Base-by-base conservation (phyloP, 768 basidiomycete species). In the Lactarius hengduanensis region DNA sequence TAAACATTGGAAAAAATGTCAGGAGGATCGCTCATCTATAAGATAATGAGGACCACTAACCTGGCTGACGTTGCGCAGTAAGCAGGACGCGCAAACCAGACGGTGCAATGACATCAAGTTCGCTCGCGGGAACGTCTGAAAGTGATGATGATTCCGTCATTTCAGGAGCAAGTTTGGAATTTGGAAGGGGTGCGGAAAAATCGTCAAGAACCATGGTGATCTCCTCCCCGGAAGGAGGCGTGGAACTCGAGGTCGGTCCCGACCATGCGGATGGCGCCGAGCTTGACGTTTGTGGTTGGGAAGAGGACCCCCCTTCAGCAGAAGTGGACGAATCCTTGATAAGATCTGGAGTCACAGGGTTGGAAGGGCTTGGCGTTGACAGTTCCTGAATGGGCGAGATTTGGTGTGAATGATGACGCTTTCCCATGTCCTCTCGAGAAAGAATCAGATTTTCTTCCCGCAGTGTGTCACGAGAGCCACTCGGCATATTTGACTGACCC, bases 311-410 rank as follows among this genome's bases (percentile, higher is more conserved):
- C n/a, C 36, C 61, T 4, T 55, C 62, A 1, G 62, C 45, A 28
- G 62, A 61, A 56, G 54, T 63, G 40, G 57, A 28, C 18, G 68
- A 60, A 34, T 62, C 67, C 8, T 62, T 70, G 38, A 55, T 40
- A 16, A 61, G 36, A 4, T 70, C 70, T 6, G 70, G 64, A 20
- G 63, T 65, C 47, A 40, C 57, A 22, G 62, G 28, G n/a, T 56
- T 53, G 26, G 64, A 59, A 20, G 43, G 41, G 16, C 36, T n/a
- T 2, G 58, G 57, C 16, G 59, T 65, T 10, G 45, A 22, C 41
- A 53, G 16, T 41, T 69, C 69, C 8, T 57, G 15, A 26, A 63
- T 47, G 34, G 56, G 58, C 6, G 59, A 69, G 28, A 57, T 53
- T 50, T 38, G 67, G 16, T 59, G 45, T 20, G 43, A 40, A 6